phyloP scores from a whole-genome alignment of 768 basidiomycete genomes.

The Xerocomellus intermedius region DNA sequence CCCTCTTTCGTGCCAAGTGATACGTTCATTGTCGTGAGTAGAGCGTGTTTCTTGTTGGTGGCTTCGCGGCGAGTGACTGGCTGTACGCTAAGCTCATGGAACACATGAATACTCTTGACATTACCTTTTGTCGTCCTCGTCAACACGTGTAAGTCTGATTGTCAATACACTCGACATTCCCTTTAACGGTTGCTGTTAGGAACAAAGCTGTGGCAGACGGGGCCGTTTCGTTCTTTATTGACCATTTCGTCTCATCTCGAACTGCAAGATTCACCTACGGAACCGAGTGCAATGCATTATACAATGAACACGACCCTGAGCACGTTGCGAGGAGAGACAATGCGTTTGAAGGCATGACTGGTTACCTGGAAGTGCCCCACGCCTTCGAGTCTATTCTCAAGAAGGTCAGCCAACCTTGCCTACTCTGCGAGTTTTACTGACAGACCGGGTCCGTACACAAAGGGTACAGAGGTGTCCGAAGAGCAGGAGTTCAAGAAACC shows the following conservation, averaged over 20 bases:
- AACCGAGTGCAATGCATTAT: slow-evolving; percentile 13
- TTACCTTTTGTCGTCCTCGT: slow-evolving; percentile 10
- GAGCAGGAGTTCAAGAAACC: slow-evolving; percentile 16
- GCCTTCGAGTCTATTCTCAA: slow-evolving; percentile 12
- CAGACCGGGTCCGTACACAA: neutral
- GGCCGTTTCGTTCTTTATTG: slow-evolving; percentile 11
- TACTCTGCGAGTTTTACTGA: neutral
- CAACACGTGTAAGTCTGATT: slow-evolving; percentile 13
- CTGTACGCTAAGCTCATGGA: slow-evolving; percentile 12
- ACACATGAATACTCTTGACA: slow-evolving; percentile 5
- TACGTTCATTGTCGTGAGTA: neutral
- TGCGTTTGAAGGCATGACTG: slow-evolving; percentile 11
- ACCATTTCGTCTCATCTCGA: slow-evolving; percentile 12
- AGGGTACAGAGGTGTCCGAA: slow-evolving; percentile 15
- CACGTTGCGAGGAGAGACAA: slow-evolving; percentile 1
- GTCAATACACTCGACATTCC: neutral
- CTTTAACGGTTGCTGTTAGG: neutral
- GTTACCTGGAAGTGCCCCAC: slow-evolving; percentile 6
- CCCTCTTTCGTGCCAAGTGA: neutral
- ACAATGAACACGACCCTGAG: slow-evolving; percentile 8
- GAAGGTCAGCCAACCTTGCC: neutral
- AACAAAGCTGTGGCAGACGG: slow-evolving; percentile 18
- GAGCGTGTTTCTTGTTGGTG: slow-evolving; percentile 14
- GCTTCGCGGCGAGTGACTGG: slow-evolving; percentile 15
- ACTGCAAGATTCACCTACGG: slow-evolving; percentile 13